These are phyloP conservation scores for Colletotrichum sp. DNA, from an alignment of 2,329 filamentous ascomycete species.

Conservation along the genomic window DNA sequence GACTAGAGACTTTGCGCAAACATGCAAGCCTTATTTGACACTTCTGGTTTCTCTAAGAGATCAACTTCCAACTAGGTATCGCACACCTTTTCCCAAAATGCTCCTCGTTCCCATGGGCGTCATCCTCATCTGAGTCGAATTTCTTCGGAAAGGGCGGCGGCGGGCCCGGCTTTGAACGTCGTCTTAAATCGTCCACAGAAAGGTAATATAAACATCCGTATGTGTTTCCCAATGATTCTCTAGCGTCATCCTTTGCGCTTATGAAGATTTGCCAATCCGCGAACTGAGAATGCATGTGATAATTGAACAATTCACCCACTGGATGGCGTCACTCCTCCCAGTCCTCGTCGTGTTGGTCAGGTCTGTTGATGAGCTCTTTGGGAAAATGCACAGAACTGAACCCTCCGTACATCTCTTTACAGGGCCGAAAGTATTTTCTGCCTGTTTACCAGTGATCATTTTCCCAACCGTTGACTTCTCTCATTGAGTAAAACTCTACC, in stretches of 20 bases:
- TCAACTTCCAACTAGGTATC: no score
- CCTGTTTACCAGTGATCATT: no score
- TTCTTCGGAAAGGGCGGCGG: background rate
- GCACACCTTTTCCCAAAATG: no score
- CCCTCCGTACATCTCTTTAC: no score
- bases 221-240: background rate
- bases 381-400: background rate
- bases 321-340: background rate
- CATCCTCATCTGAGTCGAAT: background rate
- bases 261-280: background rate
- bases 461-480: no score
- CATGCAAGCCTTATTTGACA: fast-evolving
- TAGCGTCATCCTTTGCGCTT: background rate
- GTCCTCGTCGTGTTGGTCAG: background rate
- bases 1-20: fast-evolving
- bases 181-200: fast-evolving
- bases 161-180: background rate
- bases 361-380: background rate
- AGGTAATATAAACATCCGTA: fast-evolving
- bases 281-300: background rate
- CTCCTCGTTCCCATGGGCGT: no score
- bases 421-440: no score
- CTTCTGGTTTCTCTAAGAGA: no score
- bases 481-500: background rate
- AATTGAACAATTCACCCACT: background rate